Base-by-base conservation (phyloP, 805 yeast species). In the Ogataea kodamae region DNA sequence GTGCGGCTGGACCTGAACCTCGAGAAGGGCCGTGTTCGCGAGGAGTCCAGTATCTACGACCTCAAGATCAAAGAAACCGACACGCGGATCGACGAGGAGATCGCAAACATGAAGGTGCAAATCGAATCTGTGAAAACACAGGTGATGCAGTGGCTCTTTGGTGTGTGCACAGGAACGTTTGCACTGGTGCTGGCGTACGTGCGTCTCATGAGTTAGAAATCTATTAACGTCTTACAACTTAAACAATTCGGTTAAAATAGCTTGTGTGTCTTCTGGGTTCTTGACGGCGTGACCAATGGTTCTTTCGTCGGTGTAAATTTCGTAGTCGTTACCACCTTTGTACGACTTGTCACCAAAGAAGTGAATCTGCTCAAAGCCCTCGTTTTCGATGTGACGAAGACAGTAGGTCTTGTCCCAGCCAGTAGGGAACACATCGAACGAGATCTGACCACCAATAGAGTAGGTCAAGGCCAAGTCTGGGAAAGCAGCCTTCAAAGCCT, bases 341-440 rank as follows among this genome's bases (percentile, higher is more conserved):
- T 83, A 83, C 48, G 96, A 75, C 76, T 92, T 92, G 76, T 92
- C 99, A 68, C 99, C 98, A 60, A 92, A 92, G 79, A 92, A 92
- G 72, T 92, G 97, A 55, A 92, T 87, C 52, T 77, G 74, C 56
- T 78, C 72, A 70, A 89, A 92, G 48, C 82, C 78, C 66, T 90
- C 96, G 41, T 71, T 64, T 55, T 68, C 86, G 52, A 92, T 89
- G 67, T 90, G 98, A 66, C 82, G 88, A 61, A 92, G 76, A 66
- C 95, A 86, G 72, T 90, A 92, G 43, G 99, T 92, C 78, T 92
- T 92, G 68, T 92, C 99, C 99, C 99, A 92, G 59, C 99, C 98
- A 46, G 96, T 86, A 71, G 99, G 99, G 90, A 92, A 92, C 46
- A 92, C 97, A 58, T 92, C 99, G 56, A 92, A 92, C 21, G 97